These are phyloP conservation scores for Aspergillus ustus DNA, from an alignment of 2,329 filamentous ascomycete species.

Conservation along the genomic window DNA sequence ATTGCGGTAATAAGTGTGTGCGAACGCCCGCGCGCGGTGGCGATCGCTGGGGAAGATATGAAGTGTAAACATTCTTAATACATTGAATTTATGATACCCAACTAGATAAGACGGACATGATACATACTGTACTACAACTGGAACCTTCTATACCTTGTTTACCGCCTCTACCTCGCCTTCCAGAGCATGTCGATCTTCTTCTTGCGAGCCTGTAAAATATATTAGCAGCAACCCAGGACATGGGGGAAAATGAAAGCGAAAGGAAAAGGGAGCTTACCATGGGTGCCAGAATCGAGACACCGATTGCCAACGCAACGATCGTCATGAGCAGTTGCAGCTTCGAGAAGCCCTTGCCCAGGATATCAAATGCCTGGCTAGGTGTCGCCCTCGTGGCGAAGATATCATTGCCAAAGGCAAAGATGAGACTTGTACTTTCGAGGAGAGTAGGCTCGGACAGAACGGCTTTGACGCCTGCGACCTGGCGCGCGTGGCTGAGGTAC, in stretches of 20 bases:
- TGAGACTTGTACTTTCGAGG: slow-evolving; percentile 87
- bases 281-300: slow-evolving; percentile 78
- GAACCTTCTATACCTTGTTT: background rate
- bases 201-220: slow-evolving; percentile 10
- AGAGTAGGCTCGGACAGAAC: slow-evolving; percentile 77
- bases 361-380: slow-evolving; percentile 90
- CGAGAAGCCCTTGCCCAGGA: slow-evolving; percentile 91
- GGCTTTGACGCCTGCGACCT: slow-evolving; percentile 74
- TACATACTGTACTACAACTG: background rate
- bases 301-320: slow-evolving; percentile 76
- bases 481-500: slow-evolving; percentile 78
- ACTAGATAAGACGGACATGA: background rate
- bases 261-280: slow-evolving; percentile 67
- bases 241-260: background rate
- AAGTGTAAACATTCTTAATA: background rate
- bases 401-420: slow-evolving; percentile 85
- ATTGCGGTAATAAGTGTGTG: no score
- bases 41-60: background rate
- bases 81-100: background rate
- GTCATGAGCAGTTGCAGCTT: slow-evolving; percentile 84
- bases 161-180: slow-evolving; percentile 4
- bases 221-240: background rate
- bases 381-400: slow-evolving; percentile 83
- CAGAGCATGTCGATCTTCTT: slow-evolving; percentile 15
- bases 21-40: no score